Percentiles rank a stretch among this genome's conserved stretches.
These are phyloP conservation scores for Hypoxylon cercidicola DNA, from an alignment of 495 filamentous ascomycete genomes.

Conservation along the genomic window DNA sequence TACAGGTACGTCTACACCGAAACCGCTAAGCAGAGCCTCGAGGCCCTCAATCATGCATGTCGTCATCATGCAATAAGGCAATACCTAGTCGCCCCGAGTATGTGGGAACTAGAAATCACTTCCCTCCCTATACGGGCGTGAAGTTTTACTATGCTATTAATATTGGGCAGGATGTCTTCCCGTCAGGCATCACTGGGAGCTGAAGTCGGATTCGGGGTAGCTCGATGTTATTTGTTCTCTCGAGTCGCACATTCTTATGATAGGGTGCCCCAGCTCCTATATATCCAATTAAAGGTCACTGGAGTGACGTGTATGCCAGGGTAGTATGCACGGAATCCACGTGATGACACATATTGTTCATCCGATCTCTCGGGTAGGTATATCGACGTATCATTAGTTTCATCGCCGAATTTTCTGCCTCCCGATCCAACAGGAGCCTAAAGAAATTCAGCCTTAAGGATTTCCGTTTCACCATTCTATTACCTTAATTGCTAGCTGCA, in stretches of 20 bases:
- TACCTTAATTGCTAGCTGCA: not conserved
- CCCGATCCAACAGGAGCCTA: not conserved
- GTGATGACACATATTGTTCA: not conserved
- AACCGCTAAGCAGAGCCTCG: conserved; percentile 21
- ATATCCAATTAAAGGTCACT: not conserved
- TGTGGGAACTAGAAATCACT: not conserved
- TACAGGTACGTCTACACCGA: conserved; percentile 26
- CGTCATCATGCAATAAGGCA: conserved; percentile 8
- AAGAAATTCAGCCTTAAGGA: not conserved
- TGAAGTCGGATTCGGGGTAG: not conserved
- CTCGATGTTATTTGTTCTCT: not conserved
- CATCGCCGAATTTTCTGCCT: too few species aligned
- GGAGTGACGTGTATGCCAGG: not conserved
- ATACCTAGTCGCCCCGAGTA: not conserved
- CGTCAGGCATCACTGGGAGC: not conserved
- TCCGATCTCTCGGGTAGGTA: not conserved
- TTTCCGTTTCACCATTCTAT: not conserved
- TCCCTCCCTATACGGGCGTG: not conserved
- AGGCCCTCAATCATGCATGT: conserved; percentile 21
- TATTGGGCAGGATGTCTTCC: not conserved
- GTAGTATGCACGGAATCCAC: not conserved
- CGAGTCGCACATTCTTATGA: not conserved
- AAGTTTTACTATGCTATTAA: not conserved
- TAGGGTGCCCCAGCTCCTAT: not conserved
- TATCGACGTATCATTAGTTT: not conserved